phyloP scores from a whole-genome alignment of 73 alveolate species.

The Paramecium caudatum region DNA sequence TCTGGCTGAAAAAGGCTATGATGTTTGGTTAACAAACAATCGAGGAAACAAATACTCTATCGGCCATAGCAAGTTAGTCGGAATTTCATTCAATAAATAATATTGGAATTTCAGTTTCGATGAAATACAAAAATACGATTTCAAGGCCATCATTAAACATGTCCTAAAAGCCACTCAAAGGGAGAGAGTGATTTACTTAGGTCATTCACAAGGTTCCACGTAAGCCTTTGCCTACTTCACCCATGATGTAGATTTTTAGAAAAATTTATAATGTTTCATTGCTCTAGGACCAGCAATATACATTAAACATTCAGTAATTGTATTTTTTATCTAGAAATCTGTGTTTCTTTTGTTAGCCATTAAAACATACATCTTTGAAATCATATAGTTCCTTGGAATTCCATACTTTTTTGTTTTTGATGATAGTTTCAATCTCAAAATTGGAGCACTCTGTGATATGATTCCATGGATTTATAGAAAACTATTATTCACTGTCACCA shows the following conservation, averaged over 20 bases:
- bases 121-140: slow-evolving; percentile 25
- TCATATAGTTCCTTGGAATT: slow-evolving; percentile 4
- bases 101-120: slow-evolving; percentile 58
- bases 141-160: slow-evolving; percentile 45
- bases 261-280: slow-evolving; percentile 40
- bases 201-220: slow-evolving; percentile 58
- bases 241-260: background rate
- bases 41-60: slow-evolving; percentile 94
- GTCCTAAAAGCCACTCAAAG: background rate
- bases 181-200: slow-evolving; percentile 49
- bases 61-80: slow-evolving; percentile 82
- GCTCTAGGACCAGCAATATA: slow-evolving; percentile 59
- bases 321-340: slow-evolving; percentile 50
- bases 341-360: slow-evolving; percentile 15
- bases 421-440: slow-evolving; percentile 58
- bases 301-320: background rate
- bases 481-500: slow-evolving; percentile 77
- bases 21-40: slow-evolving; percentile 93
- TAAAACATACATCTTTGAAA: slow-evolving; percentile 38
- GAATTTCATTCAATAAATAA: background rate
- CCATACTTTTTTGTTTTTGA: slow-evolving; percentile 70
- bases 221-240: slow-evolving; percentile 52
- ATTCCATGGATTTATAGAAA: slow-evolving; percentile 63
- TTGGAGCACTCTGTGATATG: slow-evolving; percentile 76
- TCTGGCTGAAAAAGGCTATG: slow-evolving; percentile 88